Conservation (phyloP, 75 land plant species). For the Sequoia sempervirens region DNA sequence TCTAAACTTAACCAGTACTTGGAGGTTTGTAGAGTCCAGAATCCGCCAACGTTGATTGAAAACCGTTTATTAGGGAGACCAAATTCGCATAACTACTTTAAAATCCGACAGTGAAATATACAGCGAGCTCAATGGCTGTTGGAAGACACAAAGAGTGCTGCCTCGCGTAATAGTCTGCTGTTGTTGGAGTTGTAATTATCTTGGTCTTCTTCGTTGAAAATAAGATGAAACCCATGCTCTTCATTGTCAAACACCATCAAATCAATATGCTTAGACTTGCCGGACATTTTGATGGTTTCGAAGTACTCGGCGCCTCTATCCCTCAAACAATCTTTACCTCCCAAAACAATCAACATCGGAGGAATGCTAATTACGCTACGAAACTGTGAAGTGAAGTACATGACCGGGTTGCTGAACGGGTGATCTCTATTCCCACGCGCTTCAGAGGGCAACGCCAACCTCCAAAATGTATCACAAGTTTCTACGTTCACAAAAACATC, state of each 20-base stretch:
- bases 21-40: too few relatives aligned
- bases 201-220: background rate
- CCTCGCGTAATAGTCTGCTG: background rate
- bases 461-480: constrained; percentile 49
- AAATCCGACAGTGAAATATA: too few relatives aligned
- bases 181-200: background rate
- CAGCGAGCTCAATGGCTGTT: background rate
- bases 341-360: constrained; percentile 38
- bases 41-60: too few relatives aligned
- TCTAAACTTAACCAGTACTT: too few relatives aligned
- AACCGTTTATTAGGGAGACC: too few relatives aligned
- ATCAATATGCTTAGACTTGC: constrained; percentile 15
- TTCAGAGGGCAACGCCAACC: constrained; percentile 39
- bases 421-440: constrained; percentile 27
- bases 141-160: background rate
- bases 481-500: constrained; percentile 12
- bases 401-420: constrained; percentile 36
- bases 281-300: constrained; percentile 23
- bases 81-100: too few relatives aligned
- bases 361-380: constrained; percentile 32
- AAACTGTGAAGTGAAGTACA: background rate
- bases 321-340: constrained; percentile 53
- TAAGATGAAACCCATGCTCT: constrained; percentile 23
- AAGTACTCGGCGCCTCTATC: constrained; percentile 51
- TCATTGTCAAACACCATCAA: constrained; percentile 28